Evolutionary conservation across 768 basidiomycete species (phyloP).

Genomic region (Lactarius evosmus): DNA sequence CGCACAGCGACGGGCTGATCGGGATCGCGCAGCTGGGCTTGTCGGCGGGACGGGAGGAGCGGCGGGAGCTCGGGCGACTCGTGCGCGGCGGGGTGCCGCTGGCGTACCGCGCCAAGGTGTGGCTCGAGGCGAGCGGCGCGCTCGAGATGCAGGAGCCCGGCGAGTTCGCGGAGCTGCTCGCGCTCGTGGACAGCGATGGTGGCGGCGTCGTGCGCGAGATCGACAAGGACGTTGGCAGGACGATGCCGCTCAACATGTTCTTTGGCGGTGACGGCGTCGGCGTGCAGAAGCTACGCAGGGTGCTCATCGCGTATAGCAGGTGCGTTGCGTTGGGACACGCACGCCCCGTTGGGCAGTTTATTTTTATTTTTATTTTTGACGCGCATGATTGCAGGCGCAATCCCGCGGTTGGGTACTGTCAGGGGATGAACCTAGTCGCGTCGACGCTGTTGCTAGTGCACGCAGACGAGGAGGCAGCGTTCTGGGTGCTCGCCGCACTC

Average conservation of each 20-base stretch:
- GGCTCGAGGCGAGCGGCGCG: conserved; percentile 92
- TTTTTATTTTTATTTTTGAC: not conserved
- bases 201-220: conserved; percentile 71
- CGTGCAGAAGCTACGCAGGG: conserved; percentile 85
- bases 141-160: conserved; percentile 92
- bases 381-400: conserved; percentile 62
- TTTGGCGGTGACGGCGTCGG: conserved; percentile 97
- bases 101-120: conserved; percentile 80
- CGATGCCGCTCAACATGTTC: conserved; percentile 93
- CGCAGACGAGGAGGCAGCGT: conserved; percentile 95
- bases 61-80: conserved; percentile 74
- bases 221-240: conserved; percentile 91
- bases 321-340: conserved; percentile 44
- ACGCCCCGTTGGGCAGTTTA: not conserved
- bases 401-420: conserved; percentile 89
- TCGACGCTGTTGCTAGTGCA: conserved; percentile 91
- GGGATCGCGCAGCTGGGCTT: conserved; percentile 88
- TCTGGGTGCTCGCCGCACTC: conserved; percentile 89
- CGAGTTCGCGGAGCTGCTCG: conserved; percentile 80
- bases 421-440: conserved; percentile 94
- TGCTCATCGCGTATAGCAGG: conserved; percentile 91
- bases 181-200: conserved; percentile 38
- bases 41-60: conserved; percentile 65
- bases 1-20: conserved; percentile 81
- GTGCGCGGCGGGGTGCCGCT: conserved; percentile 88